These are phyloP conservation scores for Blumeriella jaapii DNA, from an alignment of 2,329 filamentous ascomycete species.

Conservation along the genomic window DNA sequence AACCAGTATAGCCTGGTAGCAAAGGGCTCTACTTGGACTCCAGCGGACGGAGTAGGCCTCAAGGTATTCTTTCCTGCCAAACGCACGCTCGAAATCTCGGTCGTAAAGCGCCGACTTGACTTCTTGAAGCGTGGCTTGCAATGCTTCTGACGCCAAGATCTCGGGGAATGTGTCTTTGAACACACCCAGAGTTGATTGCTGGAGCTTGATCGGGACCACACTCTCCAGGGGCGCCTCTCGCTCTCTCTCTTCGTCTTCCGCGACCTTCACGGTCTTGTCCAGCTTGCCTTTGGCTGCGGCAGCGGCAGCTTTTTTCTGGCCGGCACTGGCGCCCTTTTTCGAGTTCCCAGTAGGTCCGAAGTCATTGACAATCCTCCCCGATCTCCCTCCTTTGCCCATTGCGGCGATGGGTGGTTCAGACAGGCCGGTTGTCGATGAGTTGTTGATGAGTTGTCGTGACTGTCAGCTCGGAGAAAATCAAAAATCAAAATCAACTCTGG, in stretches of 20 bases:
- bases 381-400: not conserved
- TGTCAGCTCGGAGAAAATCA: too few relatives aligned
- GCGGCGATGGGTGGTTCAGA: not conserved
- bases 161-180: slow-evolving; percentile 55
- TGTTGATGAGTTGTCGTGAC: too few relatives aligned
- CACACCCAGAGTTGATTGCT: slow-evolving; percentile 61
- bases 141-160: slow-evolving; percentile 35
- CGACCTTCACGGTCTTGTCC: not conserved
- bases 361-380: not conserved
- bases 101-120: slow-evolving; percentile 80
- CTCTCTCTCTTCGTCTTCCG: not conserved
- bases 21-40: slow-evolving; percentile 78
- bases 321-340: not conserved
- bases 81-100: slow-evolving; percentile 73
- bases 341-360: not conserved
- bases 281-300: too few relatives aligned
- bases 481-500: too few relatives aligned
- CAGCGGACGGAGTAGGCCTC: slow-evolving; percentile 80
- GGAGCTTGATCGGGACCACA: slow-evolving; percentile 38
- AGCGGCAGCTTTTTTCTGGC: too few relatives aligned
- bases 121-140: slow-evolving; percentile 55
- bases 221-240: slow-evolving; percentile 2
- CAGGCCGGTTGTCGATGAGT: too few relatives aligned
- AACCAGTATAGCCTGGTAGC: slow-evolving; percentile 54
- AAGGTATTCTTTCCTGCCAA: slow-evolving; percentile 58